phyloP scores from a whole-genome alignment of 768 basidiomycete genomes.

The Boletales sp. region DNA sequence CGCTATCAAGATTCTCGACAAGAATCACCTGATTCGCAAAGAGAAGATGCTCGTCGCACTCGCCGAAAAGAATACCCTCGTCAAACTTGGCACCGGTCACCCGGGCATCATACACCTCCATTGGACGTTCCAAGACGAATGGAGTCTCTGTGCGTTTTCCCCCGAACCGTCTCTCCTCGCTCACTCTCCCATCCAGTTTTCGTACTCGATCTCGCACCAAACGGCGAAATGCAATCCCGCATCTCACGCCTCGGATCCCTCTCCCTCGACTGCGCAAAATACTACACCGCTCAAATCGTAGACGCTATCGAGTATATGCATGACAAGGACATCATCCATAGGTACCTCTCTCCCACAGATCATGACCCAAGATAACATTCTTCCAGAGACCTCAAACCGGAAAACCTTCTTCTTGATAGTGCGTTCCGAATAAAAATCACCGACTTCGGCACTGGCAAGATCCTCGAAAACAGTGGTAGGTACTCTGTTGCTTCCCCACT shows the following conservation, averaged over 20 bases:
- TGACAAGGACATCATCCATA: slow-evolving; percentile 83
- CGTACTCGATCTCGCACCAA: slow-evolving; percentile 69
- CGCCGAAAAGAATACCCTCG: slow-evolving; percentile 76
- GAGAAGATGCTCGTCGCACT: slow-evolving; percentile 75
- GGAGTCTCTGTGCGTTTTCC: slow-evolving; percentile 60
- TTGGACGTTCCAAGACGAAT: slow-evolving; percentile 83
- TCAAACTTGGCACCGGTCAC: slow-evolving; percentile 61
- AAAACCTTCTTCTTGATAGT: slow-evolving; percentile 87
- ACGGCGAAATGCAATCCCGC: slow-evolving; percentile 74
- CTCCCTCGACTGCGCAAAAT: slow-evolving; percentile 67
- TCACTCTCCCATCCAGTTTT: slow-evolving; percentile 50
- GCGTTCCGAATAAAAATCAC: slow-evolving; percentile 89
- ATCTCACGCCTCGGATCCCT: slow-evolving; percentile 83
- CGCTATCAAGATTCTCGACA: slow-evolving; percentile 81
- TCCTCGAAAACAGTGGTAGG: slow-evolving; percentile 56
- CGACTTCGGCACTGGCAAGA: slow-evolving; percentile 92
- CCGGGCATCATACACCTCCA: slow-evolving; percentile 79
- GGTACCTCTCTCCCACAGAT: slow-evolving; percentile 36
- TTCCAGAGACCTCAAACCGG: slow-evolving; percentile 71
- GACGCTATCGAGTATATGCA: slow-evolving; percentile 93
- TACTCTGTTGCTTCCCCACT: background rate
- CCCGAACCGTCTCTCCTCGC: background rate
- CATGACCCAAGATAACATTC: slow-evolving; percentile 9
- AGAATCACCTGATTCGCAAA: slow-evolving; percentile 74
- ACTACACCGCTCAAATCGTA: slow-evolving; percentile 87